These are phyloP conservation scores for Lathyrus oleraceus DNA, from an alignment of 306 rosid genomes.

Conservation along the genomic window DNA sequence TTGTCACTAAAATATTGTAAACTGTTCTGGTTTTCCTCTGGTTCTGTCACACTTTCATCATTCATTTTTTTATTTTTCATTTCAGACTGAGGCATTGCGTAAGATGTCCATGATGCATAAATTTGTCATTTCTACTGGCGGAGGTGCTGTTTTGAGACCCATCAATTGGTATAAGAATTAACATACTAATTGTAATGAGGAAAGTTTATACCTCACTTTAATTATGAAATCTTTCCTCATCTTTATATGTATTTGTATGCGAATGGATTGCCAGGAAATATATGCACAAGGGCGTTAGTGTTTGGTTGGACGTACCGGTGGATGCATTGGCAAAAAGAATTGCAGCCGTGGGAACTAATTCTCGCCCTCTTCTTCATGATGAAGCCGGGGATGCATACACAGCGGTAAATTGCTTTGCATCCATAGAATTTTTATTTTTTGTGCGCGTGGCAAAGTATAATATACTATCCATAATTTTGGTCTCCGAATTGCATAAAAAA, in stretches of 20 bases:
- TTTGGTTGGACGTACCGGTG: slow-evolving; percentile 94
- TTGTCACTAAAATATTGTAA: neutral
- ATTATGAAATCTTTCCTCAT: slow-evolving; percentile 19
- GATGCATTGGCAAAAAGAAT: slow-evolving; percentile 93
- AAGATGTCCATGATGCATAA: slow-evolving; percentile 64
- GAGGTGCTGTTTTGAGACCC: slow-evolving; percentile 85
- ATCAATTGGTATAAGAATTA: slow-evolving; percentile 73
- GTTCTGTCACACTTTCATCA: slow-evolving; percentile 19
- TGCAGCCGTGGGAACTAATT: slow-evolving; percentile 78
- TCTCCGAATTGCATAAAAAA: slow-evolving; percentile 8
- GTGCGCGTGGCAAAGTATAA: neutral
- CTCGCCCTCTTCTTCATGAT: slow-evolving; percentile 88
- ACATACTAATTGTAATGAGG: slow-evolving; percentile 9
- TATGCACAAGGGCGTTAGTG: slow-evolving; percentile 85
- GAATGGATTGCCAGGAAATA: slow-evolving; percentile 63
- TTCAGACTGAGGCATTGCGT: slow-evolving; percentile 74
- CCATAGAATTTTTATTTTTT: slow-evolving; percentile 17
- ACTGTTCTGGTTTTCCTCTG: neutral
- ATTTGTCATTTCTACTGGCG: slow-evolving; percentile 88
- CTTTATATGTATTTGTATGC: slow-evolving; percentile 21
- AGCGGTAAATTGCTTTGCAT: slow-evolving; percentile 51
- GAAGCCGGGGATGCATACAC: slow-evolving; percentile 77
- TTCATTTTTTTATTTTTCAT: slow-evolving; percentile 29
- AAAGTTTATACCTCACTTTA: slow-evolving; percentile 13
- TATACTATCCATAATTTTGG: neutral